Conservation (phyloP, 2,329 filamentous ascomycete genomes). For the Fusarium dlaminii region DNA sequence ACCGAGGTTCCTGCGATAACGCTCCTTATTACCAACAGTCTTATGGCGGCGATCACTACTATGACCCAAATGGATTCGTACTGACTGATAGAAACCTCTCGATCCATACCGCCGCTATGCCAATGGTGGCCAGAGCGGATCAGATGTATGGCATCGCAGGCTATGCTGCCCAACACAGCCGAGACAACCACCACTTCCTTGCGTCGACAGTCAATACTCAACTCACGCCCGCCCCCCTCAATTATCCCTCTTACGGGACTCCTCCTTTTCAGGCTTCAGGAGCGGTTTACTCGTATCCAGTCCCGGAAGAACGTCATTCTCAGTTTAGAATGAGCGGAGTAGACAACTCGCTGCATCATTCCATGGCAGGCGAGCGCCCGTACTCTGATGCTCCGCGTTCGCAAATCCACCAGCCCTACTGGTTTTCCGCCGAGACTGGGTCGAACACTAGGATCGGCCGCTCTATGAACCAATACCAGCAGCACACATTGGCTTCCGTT, state of each 20-base stretch:
- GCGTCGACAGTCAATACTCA: neutral
- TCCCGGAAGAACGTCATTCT: neutral
- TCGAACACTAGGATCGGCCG: conserved; percentile 18
- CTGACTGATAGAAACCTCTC: conserved; percentile 13
- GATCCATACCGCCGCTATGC: neutral
- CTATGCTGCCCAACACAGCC: neutral
- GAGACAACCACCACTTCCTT: neutral
- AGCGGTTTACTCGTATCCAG: conserved; percentile 1
- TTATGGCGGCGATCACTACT: neutral
- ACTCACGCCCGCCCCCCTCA: neutral
- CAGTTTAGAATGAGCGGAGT: neutral
- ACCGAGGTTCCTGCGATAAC: conserved; percentile 27
- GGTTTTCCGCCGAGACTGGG: conserved; percentile 14
- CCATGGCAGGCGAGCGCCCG: neutral
- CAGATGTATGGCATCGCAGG: neutral
- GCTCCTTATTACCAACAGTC: neutral
- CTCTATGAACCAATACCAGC: conserved; percentile 11
- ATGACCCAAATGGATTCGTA: conserved; percentile 8
- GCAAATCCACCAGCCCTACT: conserved; percentile 19
- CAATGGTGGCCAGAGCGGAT: neutral
- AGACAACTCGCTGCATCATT: neutral
- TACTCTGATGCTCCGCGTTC: neutral
- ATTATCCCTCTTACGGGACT: neutral
- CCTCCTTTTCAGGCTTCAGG: neutral
- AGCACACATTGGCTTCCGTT: conserved; percentile 7